Evolutionary conservation across 306 rosid genomes (phyloP).

Genomic region (Luffa acutangula): DNA sequence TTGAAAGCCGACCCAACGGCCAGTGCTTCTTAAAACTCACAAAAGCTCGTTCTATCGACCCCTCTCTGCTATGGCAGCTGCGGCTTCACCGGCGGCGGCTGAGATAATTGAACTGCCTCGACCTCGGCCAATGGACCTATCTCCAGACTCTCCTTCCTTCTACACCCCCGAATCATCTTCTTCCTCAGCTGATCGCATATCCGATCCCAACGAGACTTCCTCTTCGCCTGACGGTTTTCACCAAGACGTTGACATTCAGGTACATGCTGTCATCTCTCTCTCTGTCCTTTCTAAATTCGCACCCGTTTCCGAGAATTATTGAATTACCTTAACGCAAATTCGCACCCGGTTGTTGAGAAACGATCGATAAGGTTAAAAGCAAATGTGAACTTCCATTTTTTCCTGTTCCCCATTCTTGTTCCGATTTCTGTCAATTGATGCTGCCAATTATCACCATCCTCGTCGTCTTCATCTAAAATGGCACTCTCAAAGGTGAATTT

Average conservation of each 20-base stretch:
- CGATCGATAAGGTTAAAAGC: background rate
- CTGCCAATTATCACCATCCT: background rate
- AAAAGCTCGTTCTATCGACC: background rate
- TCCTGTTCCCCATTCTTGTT: background rate
- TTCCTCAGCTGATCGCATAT: constrained; percentile 12
- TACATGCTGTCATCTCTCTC: background rate
- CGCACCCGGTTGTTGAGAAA: background rate
- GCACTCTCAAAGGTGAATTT: background rate
- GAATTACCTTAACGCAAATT: background rate
- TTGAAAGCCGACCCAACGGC: background rate
- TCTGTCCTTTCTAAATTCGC: background rate
- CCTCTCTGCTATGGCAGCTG: constrained; percentile 25
- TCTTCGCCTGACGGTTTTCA: constrained; percentile 27
- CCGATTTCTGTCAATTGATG: background rate
- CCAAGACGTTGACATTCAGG: constrained; percentile 45
- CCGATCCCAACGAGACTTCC: constrained; percentile 36
- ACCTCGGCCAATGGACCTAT: constrained; percentile 27
- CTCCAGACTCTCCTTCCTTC: constrained; percentile 26
- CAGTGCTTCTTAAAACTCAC: background rate
- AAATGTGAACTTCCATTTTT: background rate
- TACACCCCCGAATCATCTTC: constrained; percentile 16
- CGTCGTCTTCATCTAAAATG: background rate
- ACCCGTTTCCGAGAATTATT: background rate
- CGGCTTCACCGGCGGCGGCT: constrained; percentile 14
- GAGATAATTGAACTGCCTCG: constrained; percentile 27